Evolutionary conservation across 2,329 filamentous ascomycete genomes (phyloP).

Genomic region (Penicillium sp.): DNA sequence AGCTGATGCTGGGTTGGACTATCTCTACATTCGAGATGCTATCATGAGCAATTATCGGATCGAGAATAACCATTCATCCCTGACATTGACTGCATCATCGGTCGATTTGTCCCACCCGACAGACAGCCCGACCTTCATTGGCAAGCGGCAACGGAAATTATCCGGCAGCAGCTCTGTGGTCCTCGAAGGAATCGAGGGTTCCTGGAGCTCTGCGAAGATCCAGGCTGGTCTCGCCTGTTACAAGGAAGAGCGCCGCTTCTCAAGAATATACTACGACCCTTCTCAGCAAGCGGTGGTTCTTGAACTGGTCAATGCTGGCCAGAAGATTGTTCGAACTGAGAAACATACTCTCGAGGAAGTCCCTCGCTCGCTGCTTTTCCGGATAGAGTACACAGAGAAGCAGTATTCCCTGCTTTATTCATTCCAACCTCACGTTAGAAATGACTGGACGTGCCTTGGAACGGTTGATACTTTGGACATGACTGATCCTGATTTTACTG

Average conservation of each 20-base stretch:
- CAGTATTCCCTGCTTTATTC: conserved; percentile 6
- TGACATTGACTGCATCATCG: conserved; percentile 14
- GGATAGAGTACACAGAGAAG: conserved; percentile 18
- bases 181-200: conserved; percentile 1
- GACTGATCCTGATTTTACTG: conserved; percentile 39
- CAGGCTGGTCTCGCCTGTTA: conserved; percentile 23
- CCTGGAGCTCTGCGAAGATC: conserved; percentile 1
- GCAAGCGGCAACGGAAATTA: conserved; percentile 29
- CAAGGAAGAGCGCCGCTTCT: conserved; percentile 30
- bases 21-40: conserved; percentile 31
- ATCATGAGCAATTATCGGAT: conserved; percentile 23
- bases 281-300: conserved; percentile 8
- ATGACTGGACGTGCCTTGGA: conserved; percentile 16
- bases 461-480: conserved; percentile 33
- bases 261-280: conserved; percentile 25
- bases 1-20: conserved; percentile 16
- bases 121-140: conserved; percentile 28
- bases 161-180: conserved; percentile 15
- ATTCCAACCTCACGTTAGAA: background rate
- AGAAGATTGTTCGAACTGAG: conserved; percentile 17
- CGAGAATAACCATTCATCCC: conserved; percentile 1
- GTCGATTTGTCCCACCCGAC: conserved; percentile 21
- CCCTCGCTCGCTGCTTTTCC: conserved; percentile 2
- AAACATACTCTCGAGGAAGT: conserved; percentile 3
- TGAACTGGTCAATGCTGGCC: conserved; percentile 23